These are phyloP conservation scores for Musa itinerans DNA, from an alignment of 176 grass and related monocot species.

Conservation along the genomic window DNA sequence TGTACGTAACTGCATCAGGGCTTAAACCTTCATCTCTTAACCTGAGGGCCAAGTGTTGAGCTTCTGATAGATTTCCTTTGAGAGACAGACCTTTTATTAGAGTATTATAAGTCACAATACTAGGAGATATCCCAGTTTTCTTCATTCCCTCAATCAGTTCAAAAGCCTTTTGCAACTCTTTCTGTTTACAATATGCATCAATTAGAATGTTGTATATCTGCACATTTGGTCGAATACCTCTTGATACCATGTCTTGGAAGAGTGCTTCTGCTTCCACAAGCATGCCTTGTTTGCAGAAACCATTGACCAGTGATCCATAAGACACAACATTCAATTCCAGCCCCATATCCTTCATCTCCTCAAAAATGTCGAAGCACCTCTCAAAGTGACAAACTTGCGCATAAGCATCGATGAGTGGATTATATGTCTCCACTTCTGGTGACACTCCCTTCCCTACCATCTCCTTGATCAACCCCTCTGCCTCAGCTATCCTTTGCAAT, in stretches of 20 bases:
- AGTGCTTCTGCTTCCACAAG: conserved; percentile 48
- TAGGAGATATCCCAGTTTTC: conserved; percentile 36
- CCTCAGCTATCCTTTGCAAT: conserved; percentile 29
- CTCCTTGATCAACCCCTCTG: conserved; percentile 36
- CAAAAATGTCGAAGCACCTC: conserved; percentile 36
- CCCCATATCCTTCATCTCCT: conserved; percentile 41
- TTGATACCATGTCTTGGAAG: conserved; percentile 48
- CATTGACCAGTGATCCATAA: conserved; percentile 58
- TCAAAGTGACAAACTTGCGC: conserved; percentile 36
- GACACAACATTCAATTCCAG: conserved; percentile 40
- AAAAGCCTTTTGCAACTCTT: conserved; percentile 28
- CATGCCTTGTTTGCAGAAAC: conserved; percentile 52
- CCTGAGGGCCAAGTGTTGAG: conserved; percentile 28
- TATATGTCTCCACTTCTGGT: conserved; percentile 38
- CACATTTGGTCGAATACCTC: conserved; percentile 45
- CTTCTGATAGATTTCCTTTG: conserved; percentile 35
- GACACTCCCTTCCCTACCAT: conserved; percentile 39
- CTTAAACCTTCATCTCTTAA: conserved; percentile 30
- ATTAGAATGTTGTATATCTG: conserved; percentile 51
- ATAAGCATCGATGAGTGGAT: conserved; percentile 45
- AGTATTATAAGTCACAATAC: conserved; percentile 57
- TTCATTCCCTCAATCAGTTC: conserved; percentile 38
- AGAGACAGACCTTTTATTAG: conserved; percentile 51
- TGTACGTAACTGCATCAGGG: conserved; percentile 52
- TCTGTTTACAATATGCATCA: conserved; percentile 38